A percentile compares a stretch with the other conserved stretches of the same genome.
Evolutionary conservation across 352 stramenopile genomes (phyloP).

Genomic region (Pythium scleroteichum): DNA sequence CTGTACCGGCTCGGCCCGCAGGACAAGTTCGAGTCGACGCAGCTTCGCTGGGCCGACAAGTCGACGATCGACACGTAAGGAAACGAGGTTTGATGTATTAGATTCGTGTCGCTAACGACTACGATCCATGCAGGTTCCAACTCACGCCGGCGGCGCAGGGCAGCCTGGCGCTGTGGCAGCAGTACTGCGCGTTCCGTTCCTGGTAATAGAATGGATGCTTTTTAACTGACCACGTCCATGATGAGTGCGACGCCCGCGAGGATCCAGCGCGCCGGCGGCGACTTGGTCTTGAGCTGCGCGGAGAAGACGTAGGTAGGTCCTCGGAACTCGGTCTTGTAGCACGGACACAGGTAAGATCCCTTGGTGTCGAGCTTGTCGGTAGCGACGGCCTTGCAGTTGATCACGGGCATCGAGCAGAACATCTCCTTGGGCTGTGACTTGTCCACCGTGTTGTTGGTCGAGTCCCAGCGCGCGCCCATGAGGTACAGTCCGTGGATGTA

Average conservation of each 20-base stretch:
- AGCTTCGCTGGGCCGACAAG: conserved; percentile 45
- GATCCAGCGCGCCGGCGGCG: conserved; percentile 92
- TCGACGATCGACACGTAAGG: conserved; percentile 3
- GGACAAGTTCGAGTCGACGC: conserved; percentile 41
- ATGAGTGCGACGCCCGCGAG: conserved; percentile 96
- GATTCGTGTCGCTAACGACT: not conserved
- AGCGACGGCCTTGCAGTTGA: conserved; percentile 97
- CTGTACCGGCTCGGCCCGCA: conserved; percentile 24
- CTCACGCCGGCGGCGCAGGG: conserved; percentile 27
- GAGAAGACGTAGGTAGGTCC: conserved; percentile 98
- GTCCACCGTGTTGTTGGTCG: conserved; percentile 91
- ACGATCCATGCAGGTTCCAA: conserved; percentile 5
- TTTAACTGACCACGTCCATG: conserved; percentile 85
- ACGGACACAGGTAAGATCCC: conserved; percentile 94
- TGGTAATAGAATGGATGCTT: not conserved
- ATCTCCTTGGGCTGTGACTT: conserved; percentile 97
- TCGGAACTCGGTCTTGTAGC: conserved; percentile 97
- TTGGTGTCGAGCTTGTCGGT: conserved; percentile 95
- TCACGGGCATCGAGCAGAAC: conserved; percentile 97
- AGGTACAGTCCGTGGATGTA: conserved; percentile 95
- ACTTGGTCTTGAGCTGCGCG: conserved; percentile 97
- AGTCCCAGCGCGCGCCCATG: conserved; percentile 96
- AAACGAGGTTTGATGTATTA: not conserved
- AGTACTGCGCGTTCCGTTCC: conserved; percentile 14
- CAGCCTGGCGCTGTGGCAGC: conserved; percentile 27